Base-by-base conservation (phyloP, 306 rosid species). In the Carpinus viminea region DNA sequence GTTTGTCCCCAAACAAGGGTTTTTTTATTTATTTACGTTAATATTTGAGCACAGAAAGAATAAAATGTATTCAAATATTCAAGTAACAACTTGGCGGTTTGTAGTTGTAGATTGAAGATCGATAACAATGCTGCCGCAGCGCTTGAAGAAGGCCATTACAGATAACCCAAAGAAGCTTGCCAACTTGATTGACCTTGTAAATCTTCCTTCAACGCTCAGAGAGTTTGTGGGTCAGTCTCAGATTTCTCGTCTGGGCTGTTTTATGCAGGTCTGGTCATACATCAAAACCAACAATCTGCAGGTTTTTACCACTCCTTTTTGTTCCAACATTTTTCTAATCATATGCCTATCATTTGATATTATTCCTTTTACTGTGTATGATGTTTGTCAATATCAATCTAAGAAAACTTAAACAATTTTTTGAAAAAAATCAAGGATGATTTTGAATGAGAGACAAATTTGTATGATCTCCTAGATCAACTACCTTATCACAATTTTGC, bases 151-250 rank as follows among this genome's bases (percentile, higher is more conserved):
- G 83, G 80, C 84, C 10, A 52, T 94, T 28, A 73, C 85, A 3
- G 98, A 91, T 81, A 91, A 94, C 74, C 98, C 97, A 51, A 94
- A 92, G 97, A 91, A 92, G 83, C 89, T 92, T 20, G 95, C 95
- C 36, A 88, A 87, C 84, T 86, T 94, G 88, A 94, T 94, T 74
- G 97, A 94, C 88, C 96, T 94, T 7, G 90, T 87, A 12, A 94
- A 94, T 78, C 95, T 94, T 86, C 91, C 97, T 48, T 87, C 91
- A 9, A 84, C 86, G 0, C 81, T 94, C 75, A 83, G 95, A 73
- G 97, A 92, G 50, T 92, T 94, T 57, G 85, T 91, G 52, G 98
- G 93, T 28, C 97, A 88, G 78, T 92, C 97, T 71, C 98, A 86
- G 85, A 89, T 87, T 88, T 94, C 98, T 56, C 95, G 90, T 16